Base-by-base conservation (phyloP, 1,139 yeast species). In the Yamadazyma conglobata region DNA sequence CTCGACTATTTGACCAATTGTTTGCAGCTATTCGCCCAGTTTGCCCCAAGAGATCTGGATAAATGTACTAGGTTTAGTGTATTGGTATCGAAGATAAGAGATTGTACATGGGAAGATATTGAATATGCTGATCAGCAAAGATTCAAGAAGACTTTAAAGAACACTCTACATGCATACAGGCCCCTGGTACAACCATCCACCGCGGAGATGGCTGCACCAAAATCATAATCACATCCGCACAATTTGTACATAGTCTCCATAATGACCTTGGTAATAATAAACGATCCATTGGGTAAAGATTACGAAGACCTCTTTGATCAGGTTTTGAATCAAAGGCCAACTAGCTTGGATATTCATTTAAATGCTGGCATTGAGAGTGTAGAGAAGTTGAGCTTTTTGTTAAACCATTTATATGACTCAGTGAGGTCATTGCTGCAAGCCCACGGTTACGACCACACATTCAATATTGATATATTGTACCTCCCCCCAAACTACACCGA, bases 401-500 rank as follows among this genome's bases (percentile, higher is more conserved):
- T 67, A 30, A 52, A 54, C 33, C 33, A 40, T 5, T 40, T 60
- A 11, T 68, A 65, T 35, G 42, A 49, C 9, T 34, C 39, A 10
- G 34, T 53, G 5, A 44, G 73, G 35, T 27, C 40, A 3, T 19
- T 44, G 3, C 51, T 58, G 13, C 32, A 43, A 3, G 26, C 31
- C 3, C 32, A 34, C 6, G 60, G 60, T 3, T 47, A 47, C 33
- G 54, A 48, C 31, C 52, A 56, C 39, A 42, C 39, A 2, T 58
- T 64, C 32, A 50, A 47, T n/a, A 59, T 64, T 25, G 55, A 61
- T 34, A 50, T 66, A 0, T 38, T 60, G 15, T 61, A 60, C 44
- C 57, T 62, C 31, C 21, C 15, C 7, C 25, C 28, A 4, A 17
- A 20, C n/a, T 19, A 13, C 23, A n/a, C 21, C 5, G 7, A 8